Evolutionary conservation across 768 basidiomycete genomes (phyloP).

Genomic region (Termitomyces sp.): DNA sequence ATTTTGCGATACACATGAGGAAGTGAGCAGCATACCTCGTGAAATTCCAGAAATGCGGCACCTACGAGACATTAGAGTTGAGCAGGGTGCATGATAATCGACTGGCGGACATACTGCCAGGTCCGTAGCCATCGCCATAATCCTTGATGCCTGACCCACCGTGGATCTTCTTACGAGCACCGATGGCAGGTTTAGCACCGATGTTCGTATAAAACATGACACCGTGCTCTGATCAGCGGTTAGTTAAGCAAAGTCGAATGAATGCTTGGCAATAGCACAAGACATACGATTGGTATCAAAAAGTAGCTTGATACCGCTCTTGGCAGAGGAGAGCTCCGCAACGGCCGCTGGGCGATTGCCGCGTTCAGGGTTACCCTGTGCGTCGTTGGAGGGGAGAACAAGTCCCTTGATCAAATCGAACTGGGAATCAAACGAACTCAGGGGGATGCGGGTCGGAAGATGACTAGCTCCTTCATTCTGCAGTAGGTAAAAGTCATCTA

Average conservation of each 20-base stretch:
- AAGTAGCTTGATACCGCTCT: constrained; percentile 53
- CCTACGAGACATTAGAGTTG: constrained; percentile 26
- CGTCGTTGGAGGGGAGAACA: constrained; percentile 27
- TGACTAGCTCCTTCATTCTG: constrained; percentile 27
- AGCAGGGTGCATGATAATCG: constrained; percentile 1
- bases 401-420: constrained; percentile 45
- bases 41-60: constrained; percentile 66
- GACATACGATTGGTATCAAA: constrained; percentile 71
- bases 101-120: constrained; percentile 40
- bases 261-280: background rate
- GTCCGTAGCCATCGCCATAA: constrained; percentile 53
- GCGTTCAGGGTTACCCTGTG: constrained; percentile 16
- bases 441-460: constrained; percentile 44
- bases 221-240: constrained; percentile 48
- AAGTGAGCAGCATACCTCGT: constrained; percentile 37
- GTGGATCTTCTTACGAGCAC: constrained; percentile 68
- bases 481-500: constrained; percentile 68
- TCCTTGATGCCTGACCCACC: constrained; percentile 60
- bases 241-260: background rate
- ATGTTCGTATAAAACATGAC: constrained; percentile 73
- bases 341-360: constrained; percentile 35
- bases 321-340: constrained; percentile 48
- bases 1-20: background rate
- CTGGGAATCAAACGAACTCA: constrained; percentile 32
- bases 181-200: constrained; percentile 38